Evolutionary conservation across 371 early-diverging fungal genomes (phyloP).

Genomic region (Lichtheimia corymbifera): DNA sequence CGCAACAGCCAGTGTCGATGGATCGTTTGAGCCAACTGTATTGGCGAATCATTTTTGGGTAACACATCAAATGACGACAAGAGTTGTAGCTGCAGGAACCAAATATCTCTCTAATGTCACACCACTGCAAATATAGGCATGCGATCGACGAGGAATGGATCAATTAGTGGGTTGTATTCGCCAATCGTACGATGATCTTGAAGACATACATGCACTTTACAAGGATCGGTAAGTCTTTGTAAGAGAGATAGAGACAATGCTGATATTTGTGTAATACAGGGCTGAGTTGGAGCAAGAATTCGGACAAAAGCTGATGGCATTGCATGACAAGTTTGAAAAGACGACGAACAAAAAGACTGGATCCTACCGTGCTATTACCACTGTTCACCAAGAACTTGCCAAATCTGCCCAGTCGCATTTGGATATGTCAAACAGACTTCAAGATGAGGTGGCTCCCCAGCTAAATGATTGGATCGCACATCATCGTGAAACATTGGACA

Average conservation of each 20-base stretch:
- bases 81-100: constrained; percentile 8
- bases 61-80: constrained; percentile 15
- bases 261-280: constrained; percentile 1
- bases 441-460: constrained; percentile 20
- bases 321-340: constrained; percentile 8
- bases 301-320: constrained; percentile 30
- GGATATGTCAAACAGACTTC: constrained; percentile 29
- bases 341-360: constrained; percentile 13
- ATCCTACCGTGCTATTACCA: constrained; percentile 2
- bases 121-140: constrained; percentile 7
- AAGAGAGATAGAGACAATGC: not conserved
- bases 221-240: constrained; percentile 24
- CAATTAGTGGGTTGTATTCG: constrained; percentile 24
- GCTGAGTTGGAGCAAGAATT: constrained; percentile 30
- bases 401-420: constrained; percentile 38
- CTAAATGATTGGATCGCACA: constrained; percentile 27
- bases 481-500: constrained; percentile 11
- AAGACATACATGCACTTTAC: constrained; percentile 27
- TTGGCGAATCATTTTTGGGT: constrained; percentile 33
- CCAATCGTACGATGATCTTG: constrained; percentile 25
- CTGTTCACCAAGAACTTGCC: constrained; percentile 29
- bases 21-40: not conserved
- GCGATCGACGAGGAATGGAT: constrained; percentile 23
- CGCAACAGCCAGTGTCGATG: not conserved
- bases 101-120: not conserved